These are phyloP conservation scores for Lithospermum erythrorhizon DNA, from an alignment of 257 asterid genomes.

Conservation along the genomic window DNA sequence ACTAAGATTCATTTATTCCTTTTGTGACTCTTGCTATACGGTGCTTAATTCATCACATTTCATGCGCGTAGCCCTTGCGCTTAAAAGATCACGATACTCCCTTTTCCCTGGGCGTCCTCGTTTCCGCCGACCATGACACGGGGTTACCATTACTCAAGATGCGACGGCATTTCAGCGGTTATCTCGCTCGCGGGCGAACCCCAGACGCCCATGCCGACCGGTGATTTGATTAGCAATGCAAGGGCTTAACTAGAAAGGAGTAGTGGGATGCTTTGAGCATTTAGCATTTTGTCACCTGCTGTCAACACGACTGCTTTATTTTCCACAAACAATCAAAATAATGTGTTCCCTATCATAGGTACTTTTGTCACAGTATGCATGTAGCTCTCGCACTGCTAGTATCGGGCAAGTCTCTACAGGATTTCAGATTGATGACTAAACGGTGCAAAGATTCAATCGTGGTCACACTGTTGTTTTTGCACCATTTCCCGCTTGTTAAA, in stretches of 20 bases:
- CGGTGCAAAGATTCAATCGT: background rate
- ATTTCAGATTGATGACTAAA: constrained; percentile 9
- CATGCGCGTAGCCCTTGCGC: too few relatives aligned
- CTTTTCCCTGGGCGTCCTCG: too few relatives aligned
- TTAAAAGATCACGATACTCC: too few relatives aligned
- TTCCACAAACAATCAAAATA: background rate
- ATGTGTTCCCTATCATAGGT: constrained; percentile 16
- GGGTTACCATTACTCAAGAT: constrained; percentile 32
- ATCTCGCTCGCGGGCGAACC: constrained; percentile 26
- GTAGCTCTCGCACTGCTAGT: constrained; percentile 27
- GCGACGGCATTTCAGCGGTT: constrained; percentile 25
- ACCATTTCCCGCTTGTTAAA: constrained; percentile 28
- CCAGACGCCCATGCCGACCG: constrained; percentile 6
- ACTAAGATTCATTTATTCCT: too few relatives aligned
- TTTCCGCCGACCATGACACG: too few relatives aligned
- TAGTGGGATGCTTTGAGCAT: constrained; percentile 15
- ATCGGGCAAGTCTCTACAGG: constrained; percentile 22
- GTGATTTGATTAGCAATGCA: constrained; percentile 1
- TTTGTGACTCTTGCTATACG: too few relatives aligned
- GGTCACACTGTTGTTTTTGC: constrained; percentile 1
- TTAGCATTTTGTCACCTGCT: constrained; percentile 24
- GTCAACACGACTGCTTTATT: too few relatives aligned
- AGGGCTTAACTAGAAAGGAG: too few relatives aligned
- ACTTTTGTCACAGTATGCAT: constrained; percentile 10
- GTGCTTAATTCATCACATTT: too few relatives aligned